Conservation (phyloP, 139 green algal species). For the Volvox africanus region DNA sequence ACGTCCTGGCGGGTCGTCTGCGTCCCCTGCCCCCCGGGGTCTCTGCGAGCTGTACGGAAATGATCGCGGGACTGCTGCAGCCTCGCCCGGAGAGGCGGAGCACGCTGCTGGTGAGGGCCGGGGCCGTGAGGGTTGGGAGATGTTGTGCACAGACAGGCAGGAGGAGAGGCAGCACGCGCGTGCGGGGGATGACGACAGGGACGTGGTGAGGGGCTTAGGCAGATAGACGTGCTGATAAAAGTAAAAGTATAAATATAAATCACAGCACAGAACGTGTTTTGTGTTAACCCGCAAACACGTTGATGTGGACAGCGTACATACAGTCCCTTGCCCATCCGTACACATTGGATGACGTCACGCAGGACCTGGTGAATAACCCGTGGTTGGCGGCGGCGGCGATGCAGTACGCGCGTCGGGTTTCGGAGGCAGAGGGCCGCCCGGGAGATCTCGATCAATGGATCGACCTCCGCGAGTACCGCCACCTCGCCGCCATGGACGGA, state of each 20-base stretch:
- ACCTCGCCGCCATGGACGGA: background rate
- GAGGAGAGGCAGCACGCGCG: no score
- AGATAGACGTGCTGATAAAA: no score
- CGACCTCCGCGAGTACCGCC: conserved; percentile 19
- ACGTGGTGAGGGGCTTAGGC: no score
- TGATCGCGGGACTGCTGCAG: conserved; percentile 59
- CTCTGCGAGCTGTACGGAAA: conserved; percentile 42
- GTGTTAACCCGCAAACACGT: no score
- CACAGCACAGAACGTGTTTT: no score
- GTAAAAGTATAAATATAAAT: no score
- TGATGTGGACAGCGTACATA: no score
- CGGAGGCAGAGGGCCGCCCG: background rate
- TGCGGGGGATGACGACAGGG: no score
- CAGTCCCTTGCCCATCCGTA: no score
- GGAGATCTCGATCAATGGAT: conserved; percentile 10
- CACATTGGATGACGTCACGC: background rate
- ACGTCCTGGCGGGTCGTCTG: conserved; percentile 70
- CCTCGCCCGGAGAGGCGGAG: conserved; percentile 46
- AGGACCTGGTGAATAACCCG: conserved; percentile 42
- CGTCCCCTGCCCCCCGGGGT: conserved; percentile 59
- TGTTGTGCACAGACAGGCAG: no score
- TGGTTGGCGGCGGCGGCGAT: conserved; percentile 20
- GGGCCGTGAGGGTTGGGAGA: background rate
- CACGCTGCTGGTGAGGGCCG: conserved; percentile 45
- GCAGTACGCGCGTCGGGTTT: conserved; percentile 25